Percentiles rank a stretch among this genome's conserved stretches.
Conservation (phyloP, 2,329 filamentous ascomycete genomes). For the Exophiala sideris region DNA sequence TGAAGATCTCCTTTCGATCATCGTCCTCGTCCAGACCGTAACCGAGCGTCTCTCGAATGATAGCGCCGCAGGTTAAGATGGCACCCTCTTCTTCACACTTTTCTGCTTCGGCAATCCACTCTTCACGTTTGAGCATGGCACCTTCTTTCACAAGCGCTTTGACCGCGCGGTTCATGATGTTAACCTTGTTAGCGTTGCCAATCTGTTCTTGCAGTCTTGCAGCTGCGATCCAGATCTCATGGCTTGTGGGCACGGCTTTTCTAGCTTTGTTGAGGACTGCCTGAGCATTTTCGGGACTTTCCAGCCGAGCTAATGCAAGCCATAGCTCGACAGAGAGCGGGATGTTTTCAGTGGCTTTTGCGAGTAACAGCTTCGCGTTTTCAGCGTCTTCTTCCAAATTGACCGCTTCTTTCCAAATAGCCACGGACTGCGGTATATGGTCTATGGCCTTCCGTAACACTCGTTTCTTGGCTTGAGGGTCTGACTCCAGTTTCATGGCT, state of each 20-base stretch:
- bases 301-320: conserved; percentile 86
- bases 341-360: conserved; percentile 93
- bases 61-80: conserved; percentile 78
- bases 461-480: conserved; percentile 80
- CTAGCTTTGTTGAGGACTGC: conserved; percentile 93
- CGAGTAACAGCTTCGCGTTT: conserved; percentile 82
- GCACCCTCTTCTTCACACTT: conserved; percentile 91
- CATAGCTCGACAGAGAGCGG: conserved; percentile 91
- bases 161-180: conserved; percentile 91
- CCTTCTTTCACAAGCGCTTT: conserved; percentile 84
- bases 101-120: conserved; percentile 94
- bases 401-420: conserved; percentile 96
- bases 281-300: conserved; percentile 86
- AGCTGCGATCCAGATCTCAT: conserved; percentile 96
- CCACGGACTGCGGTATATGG: conserved; percentile 88
- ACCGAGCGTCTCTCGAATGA: conserved; percentile 87
- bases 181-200: conserved; percentile 74
- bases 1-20: conserved; percentile 92
- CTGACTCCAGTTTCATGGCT: conserved; percentile 86
- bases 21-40: conserved; percentile 95
- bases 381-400: conserved; percentile 88
- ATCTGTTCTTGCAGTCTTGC: conserved; percentile 86
- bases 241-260: conserved; percentile 86
- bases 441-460: conserved; percentile 89
- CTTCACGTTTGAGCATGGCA: conserved; percentile 94